phyloP scores from a whole-genome alignment of 2,329 filamentous ascomycete species.

The Talaromyces piceae region DNA sequence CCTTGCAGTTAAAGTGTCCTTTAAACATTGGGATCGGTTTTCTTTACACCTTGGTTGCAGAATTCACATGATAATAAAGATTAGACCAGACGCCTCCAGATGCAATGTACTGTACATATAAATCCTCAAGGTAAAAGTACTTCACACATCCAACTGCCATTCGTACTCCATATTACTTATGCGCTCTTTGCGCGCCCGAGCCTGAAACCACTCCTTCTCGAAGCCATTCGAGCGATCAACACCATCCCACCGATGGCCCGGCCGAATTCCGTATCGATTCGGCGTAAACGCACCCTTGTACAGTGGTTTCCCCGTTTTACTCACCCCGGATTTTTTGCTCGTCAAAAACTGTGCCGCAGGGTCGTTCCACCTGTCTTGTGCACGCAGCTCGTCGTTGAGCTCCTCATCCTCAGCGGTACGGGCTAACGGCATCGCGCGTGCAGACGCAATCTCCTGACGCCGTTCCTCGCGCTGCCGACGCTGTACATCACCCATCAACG shows the following conservation, averaged over 20 bases:
- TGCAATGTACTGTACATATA: not conserved
- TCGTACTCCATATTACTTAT: slow-evolving; percentile 77
- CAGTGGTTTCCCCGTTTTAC: slow-evolving; percentile 52
- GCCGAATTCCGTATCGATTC: slow-evolving; percentile 88
- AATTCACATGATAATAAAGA: not conserved
- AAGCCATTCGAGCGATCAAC: slow-evolving; percentile 92
- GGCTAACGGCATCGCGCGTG: slow-evolving; percentile 72
- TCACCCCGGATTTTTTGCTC: slow-evolving; percentile 38
- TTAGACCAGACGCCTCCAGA: not conserved
- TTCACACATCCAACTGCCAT: slow-evolving; percentile 94
- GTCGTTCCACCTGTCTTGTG: slow-evolving; percentile 80
- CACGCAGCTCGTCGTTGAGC: slow-evolving; percentile 76
- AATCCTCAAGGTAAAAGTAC: not conserved
- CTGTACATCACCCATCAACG: slow-evolving; percentile 80
- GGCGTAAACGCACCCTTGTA: slow-evolving; percentile 77
- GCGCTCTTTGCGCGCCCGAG: slow-evolving; percentile 68
- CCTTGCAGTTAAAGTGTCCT: not conserved
- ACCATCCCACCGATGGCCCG: slow-evolving; percentile 93
- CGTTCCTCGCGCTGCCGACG: slow-evolving; percentile 57
- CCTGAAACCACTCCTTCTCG: slow-evolving; percentile 86
- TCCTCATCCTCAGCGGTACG: slow-evolving; percentile 75
- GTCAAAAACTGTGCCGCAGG: slow-evolving; percentile 76
- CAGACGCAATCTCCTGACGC: slow-evolving; percentile 66
- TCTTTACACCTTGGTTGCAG: not conserved
- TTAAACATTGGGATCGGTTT: not conserved